phyloP scores from a whole-genome alignment of 441 rosid genomes.

The Syzygium malaccense region DNA sequence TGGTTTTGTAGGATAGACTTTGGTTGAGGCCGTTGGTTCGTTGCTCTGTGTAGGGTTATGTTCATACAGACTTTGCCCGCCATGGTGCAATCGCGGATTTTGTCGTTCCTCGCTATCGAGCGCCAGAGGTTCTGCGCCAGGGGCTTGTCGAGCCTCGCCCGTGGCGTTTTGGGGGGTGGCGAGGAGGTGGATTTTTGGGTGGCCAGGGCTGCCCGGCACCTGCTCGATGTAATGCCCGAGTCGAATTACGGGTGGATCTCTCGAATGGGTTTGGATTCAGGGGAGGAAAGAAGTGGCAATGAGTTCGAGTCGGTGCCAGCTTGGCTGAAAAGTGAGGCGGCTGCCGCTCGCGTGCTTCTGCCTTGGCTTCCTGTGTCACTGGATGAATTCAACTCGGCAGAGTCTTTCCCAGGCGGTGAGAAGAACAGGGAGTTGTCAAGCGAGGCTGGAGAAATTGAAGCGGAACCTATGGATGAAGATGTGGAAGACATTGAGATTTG shows the following conservation, averaged over 20 bases:
- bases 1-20: background rate
- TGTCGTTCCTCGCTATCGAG: constrained; percentile 51
- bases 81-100: constrained; percentile 55
- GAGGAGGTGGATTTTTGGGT: constrained; percentile 58
- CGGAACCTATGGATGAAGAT: constrained; percentile 10
- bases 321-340: constrained; percentile 36
- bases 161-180: constrained; percentile 25
- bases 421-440: constrained; percentile 11
- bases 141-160: constrained; percentile 41
- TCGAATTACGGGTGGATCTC: constrained; percentile 29
- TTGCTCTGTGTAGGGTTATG: constrained; percentile 38
- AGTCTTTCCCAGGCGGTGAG: background rate
- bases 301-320: constrained; percentile 51
- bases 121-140: constrained; percentile 33
- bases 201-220: constrained; percentile 48
- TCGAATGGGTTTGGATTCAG: constrained; percentile 32
- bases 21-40: constrained; percentile 1
- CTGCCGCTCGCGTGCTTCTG: constrained; percentile 18
- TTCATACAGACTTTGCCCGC: constrained; percentile 58
- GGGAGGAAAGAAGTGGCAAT: constrained; percentile 16
- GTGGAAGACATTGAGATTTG: constrained; percentile 25
- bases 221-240: constrained; percentile 53
- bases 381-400: constrained; percentile 24
- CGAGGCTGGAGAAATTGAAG: constrained; percentile 24
- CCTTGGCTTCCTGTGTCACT: constrained; percentile 61